Evolutionary conservation across 1,284 basidiomycete genomes (phyloP), one percentile per base, ranked within the genome.

Genomic region (Takashimella tepidaria): DNA sequence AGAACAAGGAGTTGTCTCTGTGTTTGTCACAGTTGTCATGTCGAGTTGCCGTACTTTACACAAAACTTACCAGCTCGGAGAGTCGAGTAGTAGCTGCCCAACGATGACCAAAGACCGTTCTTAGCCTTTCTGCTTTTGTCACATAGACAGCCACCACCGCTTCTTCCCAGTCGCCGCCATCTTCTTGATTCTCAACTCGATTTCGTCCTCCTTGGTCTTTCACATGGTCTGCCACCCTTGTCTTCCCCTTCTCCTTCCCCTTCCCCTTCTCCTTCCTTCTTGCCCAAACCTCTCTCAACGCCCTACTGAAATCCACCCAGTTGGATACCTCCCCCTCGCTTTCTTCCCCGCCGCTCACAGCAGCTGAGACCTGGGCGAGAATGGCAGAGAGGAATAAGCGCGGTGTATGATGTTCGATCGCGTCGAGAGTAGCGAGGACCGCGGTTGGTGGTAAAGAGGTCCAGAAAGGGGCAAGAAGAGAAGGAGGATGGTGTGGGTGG

Each of bases 1-100:
- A n/a, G n/a, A n/a, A n/a, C n/a, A n/a, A n/a, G n/a, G n/a, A n/a
- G n/a, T n/a, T n/a, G n/a, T n/a, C n/a, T n/a, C n/a, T n/a, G n/a
- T n/a, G n/a, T n/a, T n/a, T n/a, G n/a, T n/a, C n/a, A n/a, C n/a
- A n/a, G n/a, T n/a, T n/a, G n/a, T n/a, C n/a, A n/a, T 4, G 51
- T 51, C 50, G 51, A 50, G 43, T 42, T 21, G 11, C 3, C 26
- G 1, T 11, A 0, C 4, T 10, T 11, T 2, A 8, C 0, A 4
- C 0, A 13, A 1, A 41, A 77, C 86, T 68, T 60, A 90, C 89
- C 68, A 91, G 69, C 69, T 92, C 89, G 2, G 82, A 76, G 16
- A 92, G 76, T 43, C 88, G 80, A 13, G 86, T 81, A 11, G 90
- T 68, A 21, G 88, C 86, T 1, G 88, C 81, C 20, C 90, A 66